Evolutionary conservation across 805 yeast species (phyloP).

Genomic region (Saccharomycopsis sp.): DNA sequence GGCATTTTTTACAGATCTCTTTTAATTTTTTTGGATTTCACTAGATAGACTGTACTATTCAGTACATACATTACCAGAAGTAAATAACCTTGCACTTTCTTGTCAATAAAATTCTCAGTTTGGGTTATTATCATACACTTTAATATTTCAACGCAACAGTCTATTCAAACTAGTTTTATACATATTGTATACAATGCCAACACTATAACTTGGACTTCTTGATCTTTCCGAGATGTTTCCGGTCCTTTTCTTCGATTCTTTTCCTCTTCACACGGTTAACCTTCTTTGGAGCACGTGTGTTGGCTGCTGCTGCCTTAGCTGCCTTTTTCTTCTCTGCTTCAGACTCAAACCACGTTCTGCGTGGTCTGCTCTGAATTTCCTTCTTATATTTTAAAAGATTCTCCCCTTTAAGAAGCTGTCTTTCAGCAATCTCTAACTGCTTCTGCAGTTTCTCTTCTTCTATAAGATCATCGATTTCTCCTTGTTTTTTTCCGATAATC

Average conservation of each 20-base stretch:
- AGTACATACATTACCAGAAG: too few relatives aligned
- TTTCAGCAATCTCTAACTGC: slow-evolving; percentile 81
- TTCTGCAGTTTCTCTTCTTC: slow-evolving; percentile 87
- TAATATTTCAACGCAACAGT: neutral
- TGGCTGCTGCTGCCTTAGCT: neutral
- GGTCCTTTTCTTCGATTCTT: slow-evolving; percentile 17
- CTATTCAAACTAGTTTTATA: neutral
- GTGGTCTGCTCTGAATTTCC: slow-evolving; percentile 86
- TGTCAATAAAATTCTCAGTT: too few relatives aligned
- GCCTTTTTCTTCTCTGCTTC: slow-evolving; percentile 7
- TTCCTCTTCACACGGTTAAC: slow-evolving; percentile 19
- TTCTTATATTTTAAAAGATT: slow-evolving; percentile 72
- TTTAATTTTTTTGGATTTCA: too few relatives aligned
- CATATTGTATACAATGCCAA: neutral
- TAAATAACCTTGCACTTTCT: too few relatives aligned
- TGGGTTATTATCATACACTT: too few relatives aligned
- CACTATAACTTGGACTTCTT: slow-evolving; percentile 4
- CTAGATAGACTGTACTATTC: too few relatives aligned
- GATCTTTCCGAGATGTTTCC: neutral
- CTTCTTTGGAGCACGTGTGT: slow-evolving; percentile 5
- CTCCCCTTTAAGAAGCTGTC: slow-evolving; percentile 81
- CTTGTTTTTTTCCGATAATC: slow-evolving; percentile 52
- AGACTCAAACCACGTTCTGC: slow-evolving; percentile 92
- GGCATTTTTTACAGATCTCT: too few relatives aligned
- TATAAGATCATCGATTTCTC: slow-evolving; percentile 65